Evolutionary conservation across 176 grass and related monocot species (phyloP), one percentile per base, ranked within the genome.

Genomic region (Olyra latifolia): DNA sequence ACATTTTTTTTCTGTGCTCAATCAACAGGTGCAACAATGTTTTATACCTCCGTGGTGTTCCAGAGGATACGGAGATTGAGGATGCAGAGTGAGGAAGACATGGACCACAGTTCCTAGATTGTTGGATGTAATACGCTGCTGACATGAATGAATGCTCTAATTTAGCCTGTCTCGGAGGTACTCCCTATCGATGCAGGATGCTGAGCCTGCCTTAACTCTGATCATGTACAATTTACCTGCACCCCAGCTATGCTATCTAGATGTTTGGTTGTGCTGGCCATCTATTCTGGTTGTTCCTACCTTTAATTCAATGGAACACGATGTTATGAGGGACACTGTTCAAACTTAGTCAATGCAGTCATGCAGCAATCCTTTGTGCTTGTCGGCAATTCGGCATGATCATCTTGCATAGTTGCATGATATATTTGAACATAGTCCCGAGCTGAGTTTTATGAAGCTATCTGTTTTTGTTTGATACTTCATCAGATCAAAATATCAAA

Each of bases 21-120:
- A 59, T 69, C 17, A 76, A 75, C 81, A 94, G 94, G 75, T 97
- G 91, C 77, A 94, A 94, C 79, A 97, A 94, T 27, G 91, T 92
- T 68, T 16, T 97, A 78, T 90, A 92, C 49, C 66, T 97, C 44
- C 84, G 85, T 4, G 91, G 94, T 13, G 87, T 91, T 67, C 91
- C 91, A 5, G 91, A 94, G 87, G 91, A 97, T 62, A 69, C 88
- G 0, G 94, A 97, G 53, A 97, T 97, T 43, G 91, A 90, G 66
- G 91, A 97, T 88, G 91, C 91, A 0, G 84, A 86, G 8, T 91
- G 74, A 91, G 12, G 67, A 83, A 84, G 57, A 55, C 41, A 11
- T 30, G 46, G 2, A 39, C 55, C 28, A 43, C 55, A 25, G 23
- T 54, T 54, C 5, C 8, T 55, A 76, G 76, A 41, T 65, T 50